Base-by-base conservation (phyloP, 164 flowering plant species). In the Sedum album region DNA sequence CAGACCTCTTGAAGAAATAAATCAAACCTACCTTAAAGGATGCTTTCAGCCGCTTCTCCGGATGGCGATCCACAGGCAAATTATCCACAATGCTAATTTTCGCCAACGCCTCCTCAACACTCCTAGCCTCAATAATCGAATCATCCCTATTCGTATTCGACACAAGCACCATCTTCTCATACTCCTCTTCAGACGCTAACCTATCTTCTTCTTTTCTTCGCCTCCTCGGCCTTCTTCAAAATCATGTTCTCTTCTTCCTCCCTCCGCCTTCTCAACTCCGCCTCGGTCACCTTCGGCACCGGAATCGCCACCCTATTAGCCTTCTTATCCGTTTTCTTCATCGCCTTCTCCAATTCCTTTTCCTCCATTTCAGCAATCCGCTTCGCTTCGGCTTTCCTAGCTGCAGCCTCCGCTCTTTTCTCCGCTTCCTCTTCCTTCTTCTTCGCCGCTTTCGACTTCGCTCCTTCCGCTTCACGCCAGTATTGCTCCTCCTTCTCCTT, bases 391-490 rank as follows among this genome's bases (percentile, higher is more conserved):
- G 93, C 92, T 28, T 77, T 77, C 55, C 82, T 78, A 0, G 90
- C 90, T 7, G 88, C 83, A 39, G 85, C 85, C 72, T 94, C 98
- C 4, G 96, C 91, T 0, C 86, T 83, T 80, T 91, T 91, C 82
- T 86, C 91, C 23, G 92, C 84, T 13, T 91, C 99, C 35, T 94
- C 99, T 73, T 94, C 97, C 1, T 84, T 84, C 68, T 90, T 90
- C 87, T 90, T 94, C 63, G 88, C 84, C 23, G 97, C 91, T 6
- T 84, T 82, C 8, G 97, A 82, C 73, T 84, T 91, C 39, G 78
- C 35, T 4, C 96, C 95, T 79, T 94, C 96, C 69, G 97, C 96
- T 57, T 91, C 95, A 31, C 79, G 81, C 99, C 99, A 91, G 88
- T 85, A 94, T 67, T 81, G 81, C 0, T 94, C 99, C 61, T 91